Base-by-base conservation (phyloP, 495 filamentous ascomycete genomes). In the Lophiotrema nucula region DNA sequence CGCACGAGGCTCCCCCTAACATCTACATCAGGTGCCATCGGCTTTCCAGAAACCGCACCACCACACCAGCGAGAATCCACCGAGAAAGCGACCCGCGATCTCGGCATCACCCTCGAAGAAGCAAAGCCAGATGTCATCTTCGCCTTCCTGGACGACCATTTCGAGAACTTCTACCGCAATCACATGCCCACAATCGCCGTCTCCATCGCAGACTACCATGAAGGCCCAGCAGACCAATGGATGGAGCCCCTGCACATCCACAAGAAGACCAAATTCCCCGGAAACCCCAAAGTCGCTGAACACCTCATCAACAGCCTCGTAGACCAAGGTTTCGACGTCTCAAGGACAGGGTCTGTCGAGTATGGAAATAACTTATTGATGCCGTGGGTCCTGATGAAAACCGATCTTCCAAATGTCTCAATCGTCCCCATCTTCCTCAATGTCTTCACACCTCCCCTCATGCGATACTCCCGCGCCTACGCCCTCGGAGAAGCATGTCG, bases 51-150 rank as follows among this genome's bases (percentile, higher is more conserved):
- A 16, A 58, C 54, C 13, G 46, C 46, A 19, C 31, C 37, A 2
- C 44, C 54, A 15, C 10, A 35, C 5, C 42, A 47, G 26, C 53
- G 53, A 22, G 46, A 22, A n/a, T 43, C 31, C 21, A 49, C 44
- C 16, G 46, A 58, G 24, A 50, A 38, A 28, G 54, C 54, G 15
- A 58, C 54, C 23, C 44, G 46, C 21, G 46, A 58, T 18, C 35
- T 58, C 15, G 54, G 46, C 28, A 49, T 58, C 4, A 58, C 33
- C 11, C 23, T 58, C 4, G 46, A 58, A 23, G 33, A 4, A 22
- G 46, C 54, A 6, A 48, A 58, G 38, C 45, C 45, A 1, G 54
- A 58, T 50, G 46, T 50, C 46, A 58, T 58, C 54, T 58, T 58
- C 54, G 54, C 54, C 33, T 58, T 58, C n/a, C 46, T 58, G 10